Evolutionary conservation across 2,329 filamentous ascomycete genomes (phyloP), one percentile per base, ranked within the genome.

Genomic region (Colletotrichum endophyticum): DNA sequence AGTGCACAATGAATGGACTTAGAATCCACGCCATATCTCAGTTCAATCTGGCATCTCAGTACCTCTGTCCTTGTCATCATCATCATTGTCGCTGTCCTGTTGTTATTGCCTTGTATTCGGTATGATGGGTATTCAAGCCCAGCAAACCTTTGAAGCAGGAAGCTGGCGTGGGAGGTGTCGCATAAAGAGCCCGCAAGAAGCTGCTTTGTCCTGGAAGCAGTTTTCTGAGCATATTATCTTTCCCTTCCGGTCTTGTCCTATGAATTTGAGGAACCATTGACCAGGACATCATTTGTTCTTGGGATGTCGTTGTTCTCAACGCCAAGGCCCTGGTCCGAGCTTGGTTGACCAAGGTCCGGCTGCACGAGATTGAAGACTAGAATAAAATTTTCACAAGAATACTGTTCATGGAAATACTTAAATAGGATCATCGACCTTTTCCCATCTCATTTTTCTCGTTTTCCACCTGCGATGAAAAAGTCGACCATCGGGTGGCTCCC

Each of bases 331-430:
- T 22, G 44, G 44, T 49, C 44, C n/a, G n/a, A 49, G 44, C 44
- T 49, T 22, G n/a, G 44, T 49, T n/a, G 44, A 22, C 44, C 11
- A 49, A 49, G 2, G 11, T 49, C 44, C n/a, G 11, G 11, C 44
- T 2, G 4, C 44, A 22, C 1, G 0, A 44, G 3, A 49, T 49
- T 13, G n/a, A 49, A 22, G 2, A 12, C 0, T 0, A 49, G 11
- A 22, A 3, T 3, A 49, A 5, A 3, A 22, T 22, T 22, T 2
- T 49, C n/a, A 3, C 3, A 49, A 22, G 0, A 1, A 0, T 0
- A 2, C 11, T 13, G 11, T 49, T 49, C n/a, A 49, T 1, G 2
- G 0, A 49, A 22, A 49, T 49, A 49, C n/a, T 49, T 49, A 1
- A 22, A 3, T 2, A 5, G 0, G 6, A 22, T 53, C n/a, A 53